These are phyloP conservation scores for Miscanthus lutarioriparius DNA, from an alignment of 176 grass and related monocot genomes.

Conservation along the genomic window DNA sequence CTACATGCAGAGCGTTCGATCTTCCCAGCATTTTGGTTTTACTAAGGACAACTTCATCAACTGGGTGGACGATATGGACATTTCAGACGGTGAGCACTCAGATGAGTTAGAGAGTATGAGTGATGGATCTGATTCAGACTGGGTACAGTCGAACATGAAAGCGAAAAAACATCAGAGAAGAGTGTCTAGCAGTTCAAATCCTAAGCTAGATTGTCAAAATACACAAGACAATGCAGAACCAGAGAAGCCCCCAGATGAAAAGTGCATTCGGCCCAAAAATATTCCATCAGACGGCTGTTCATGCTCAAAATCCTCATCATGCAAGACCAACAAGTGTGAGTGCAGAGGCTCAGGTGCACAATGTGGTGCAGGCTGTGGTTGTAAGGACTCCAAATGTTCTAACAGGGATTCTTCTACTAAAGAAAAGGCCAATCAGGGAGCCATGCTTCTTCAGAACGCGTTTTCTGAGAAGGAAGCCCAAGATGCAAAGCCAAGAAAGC, in stretches of 20 bases:
- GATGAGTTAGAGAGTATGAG: slow-evolving; percentile 47
- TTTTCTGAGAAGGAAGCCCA: slow-evolving; percentile 43
- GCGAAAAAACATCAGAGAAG: slow-evolving; percentile 27
- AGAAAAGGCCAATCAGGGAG: slow-evolving; percentile 50
- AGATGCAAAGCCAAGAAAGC: slow-evolving; percentile 47
- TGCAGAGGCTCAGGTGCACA: slow-evolving; percentile 55
- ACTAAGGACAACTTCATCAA: slow-evolving; percentile 24
- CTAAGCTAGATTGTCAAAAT: neutral
- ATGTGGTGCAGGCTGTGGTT: slow-evolving; percentile 63
- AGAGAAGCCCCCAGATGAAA: slow-evolving; percentile 41
- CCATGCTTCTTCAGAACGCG: slow-evolving; percentile 58
- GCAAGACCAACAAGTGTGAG: slow-evolving; percentile 85
- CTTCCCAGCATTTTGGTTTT: slow-evolving; percentile 31
- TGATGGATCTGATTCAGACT: slow-evolving; percentile 59
- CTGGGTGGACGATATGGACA: slow-evolving; percentile 85
- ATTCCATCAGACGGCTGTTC: slow-evolving; percentile 48
- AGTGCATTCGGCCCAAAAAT: slow-evolving; percentile 23
- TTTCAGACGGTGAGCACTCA: slow-evolving; percentile 72
- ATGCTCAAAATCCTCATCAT: slow-evolving; percentile 57
- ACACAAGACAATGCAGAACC: slow-evolving; percentile 24
- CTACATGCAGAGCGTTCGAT: slow-evolving; percentile 39
- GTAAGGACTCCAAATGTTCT: slow-evolving; percentile 60
- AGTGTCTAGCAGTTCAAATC: slow-evolving; percentile 37
- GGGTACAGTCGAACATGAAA: slow-evolving; percentile 48
- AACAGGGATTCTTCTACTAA: slow-evolving; percentile 57